A percentile compares a stretch with the other conserved stretches of the same genome.
Conservation (phyloP, 495 filamentous ascomycete genomes). For the Tuber borchii region DNA sequence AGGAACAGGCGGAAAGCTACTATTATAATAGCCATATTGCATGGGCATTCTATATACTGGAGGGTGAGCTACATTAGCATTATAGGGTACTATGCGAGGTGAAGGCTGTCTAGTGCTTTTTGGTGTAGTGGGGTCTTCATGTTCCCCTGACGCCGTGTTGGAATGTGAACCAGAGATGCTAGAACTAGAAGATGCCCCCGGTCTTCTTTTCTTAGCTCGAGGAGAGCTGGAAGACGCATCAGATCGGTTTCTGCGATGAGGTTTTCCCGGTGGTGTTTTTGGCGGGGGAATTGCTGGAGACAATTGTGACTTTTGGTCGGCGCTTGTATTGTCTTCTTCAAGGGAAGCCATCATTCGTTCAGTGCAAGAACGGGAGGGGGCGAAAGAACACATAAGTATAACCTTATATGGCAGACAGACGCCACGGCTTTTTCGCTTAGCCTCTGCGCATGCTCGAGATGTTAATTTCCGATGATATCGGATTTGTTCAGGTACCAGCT, state of each 20-base stretch:
- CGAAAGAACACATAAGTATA: not conserved
- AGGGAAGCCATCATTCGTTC: not conserved
- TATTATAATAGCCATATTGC: slow-evolving; percentile 17
- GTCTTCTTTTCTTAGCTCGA: not conserved
- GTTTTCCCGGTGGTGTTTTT: not conserved
- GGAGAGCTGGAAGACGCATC: slow-evolving; percentile 1
- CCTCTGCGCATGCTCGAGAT: not conserved
- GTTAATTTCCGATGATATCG: slow-evolving; percentile 1
- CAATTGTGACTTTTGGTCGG: not conserved
- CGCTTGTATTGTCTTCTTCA: not conserved
- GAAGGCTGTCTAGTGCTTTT: not conserved
- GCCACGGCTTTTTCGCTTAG: not conserved
- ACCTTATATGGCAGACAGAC: not conserved
- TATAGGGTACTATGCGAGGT: not conserved
- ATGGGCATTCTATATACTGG: not conserved
- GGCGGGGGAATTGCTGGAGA: not conserved
- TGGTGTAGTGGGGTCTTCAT: slow-evolving; percentile 2
- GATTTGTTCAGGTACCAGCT: slow-evolving; percentile 3
- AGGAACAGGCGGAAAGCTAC: slow-evolving; percentile 5
- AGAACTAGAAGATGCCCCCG: not conserved
- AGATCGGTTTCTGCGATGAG: slow-evolving; percentile 1
- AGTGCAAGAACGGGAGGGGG: not conserved
- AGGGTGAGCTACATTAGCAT: slow-evolving; percentile 3
- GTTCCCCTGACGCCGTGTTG: not conserved
- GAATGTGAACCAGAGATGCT: not conserved